phyloP scores from a whole-genome alignment of 73 alveolate species.

The Paramecium primaurelia region DNA sequence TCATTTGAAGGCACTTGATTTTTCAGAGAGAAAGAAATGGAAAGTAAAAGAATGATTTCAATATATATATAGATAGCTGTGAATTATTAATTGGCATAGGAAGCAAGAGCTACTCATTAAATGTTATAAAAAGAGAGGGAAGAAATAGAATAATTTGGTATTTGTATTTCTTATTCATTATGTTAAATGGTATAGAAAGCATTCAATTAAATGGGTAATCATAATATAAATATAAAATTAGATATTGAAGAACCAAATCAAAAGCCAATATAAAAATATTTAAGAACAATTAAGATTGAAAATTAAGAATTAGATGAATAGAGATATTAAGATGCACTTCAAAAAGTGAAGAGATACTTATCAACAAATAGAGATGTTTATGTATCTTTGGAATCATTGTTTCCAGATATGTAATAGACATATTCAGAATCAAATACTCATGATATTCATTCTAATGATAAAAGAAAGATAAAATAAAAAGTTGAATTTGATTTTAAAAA shows the following conservation, averaged over 20 bases:
- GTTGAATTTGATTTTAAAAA: neutral
- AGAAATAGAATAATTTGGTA: neutral
- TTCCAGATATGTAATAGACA: neutral
- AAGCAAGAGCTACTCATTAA: neutral
- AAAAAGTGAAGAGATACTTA: neutral
- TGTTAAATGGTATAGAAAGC: neutral
- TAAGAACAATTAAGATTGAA: neutral
- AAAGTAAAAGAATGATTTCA: neutral
- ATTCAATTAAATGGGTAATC: neutral
- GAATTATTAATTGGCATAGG: neutral
- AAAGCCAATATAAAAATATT: neutral
- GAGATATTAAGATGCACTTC: neutral
- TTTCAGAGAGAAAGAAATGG: slow-evolving; percentile 26
- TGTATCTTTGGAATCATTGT: neutral
- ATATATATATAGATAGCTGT: neutral
- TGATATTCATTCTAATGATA: neutral
- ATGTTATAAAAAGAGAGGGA: neutral
- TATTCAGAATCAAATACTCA: neutral
- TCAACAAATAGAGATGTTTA: neutral
- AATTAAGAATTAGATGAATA: neutral
- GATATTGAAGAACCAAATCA: neutral
- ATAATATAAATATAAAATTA: neutral
- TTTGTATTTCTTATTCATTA: neutral
- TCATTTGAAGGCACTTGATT: neutral
- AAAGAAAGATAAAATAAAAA: neutral